These are phyloP conservation scores for Mortierella alpina DNA, from an alignment of 192 early-diverging fungal genomes.

Conservation along the genomic window DNA sequence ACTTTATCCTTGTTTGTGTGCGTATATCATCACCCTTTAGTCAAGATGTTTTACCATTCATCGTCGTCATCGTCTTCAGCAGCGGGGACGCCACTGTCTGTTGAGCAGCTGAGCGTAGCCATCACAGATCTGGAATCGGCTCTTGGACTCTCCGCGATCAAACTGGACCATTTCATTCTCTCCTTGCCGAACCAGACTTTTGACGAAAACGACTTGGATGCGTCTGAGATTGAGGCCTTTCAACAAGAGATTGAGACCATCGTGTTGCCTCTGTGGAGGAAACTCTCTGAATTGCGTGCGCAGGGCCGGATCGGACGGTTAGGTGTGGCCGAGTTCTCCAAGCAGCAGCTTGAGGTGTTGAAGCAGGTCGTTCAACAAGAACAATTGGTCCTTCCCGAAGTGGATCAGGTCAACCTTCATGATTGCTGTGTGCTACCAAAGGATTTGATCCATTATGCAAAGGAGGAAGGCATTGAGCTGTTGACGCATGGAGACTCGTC, in stretches of 20 bases:
- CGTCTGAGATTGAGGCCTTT: conserved; percentile 40
- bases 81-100: conserved; percentile 22
- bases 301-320: conserved; percentile 52
- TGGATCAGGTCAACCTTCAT: conserved; percentile 61
- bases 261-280: conserved; percentile 32
- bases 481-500: conserved; percentile 57
- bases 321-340: conserved; percentile 61
- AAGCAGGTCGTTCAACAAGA: conserved; percentile 14
- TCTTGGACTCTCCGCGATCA: conserved; percentile 25
- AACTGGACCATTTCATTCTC: conserved; percentile 41
- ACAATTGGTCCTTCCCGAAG: conserved; percentile 46
- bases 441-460: conserved; percentile 57
- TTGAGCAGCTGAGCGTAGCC: conserved; percentile 23
- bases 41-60: conserved; percentile 46
- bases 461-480: conserved; percentile 56
- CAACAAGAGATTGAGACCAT: conserved; percentile 10
- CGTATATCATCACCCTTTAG: conserved; percentile 6
- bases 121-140: conserved; percentile 17
- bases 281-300: conserved; percentile 40
- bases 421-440: conserved; percentile 61
- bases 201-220: conserved; percentile 47
- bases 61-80: not conserved
- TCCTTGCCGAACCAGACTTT: conserved; percentile 31
- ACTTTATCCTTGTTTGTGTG: not conserved
- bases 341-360: conserved; percentile 47